These are phyloP conservation scores for Hymenoscyphus fructigenus DNA, from an alignment of 2,329 filamentous ascomycete species.

Conservation along the genomic window DNA sequence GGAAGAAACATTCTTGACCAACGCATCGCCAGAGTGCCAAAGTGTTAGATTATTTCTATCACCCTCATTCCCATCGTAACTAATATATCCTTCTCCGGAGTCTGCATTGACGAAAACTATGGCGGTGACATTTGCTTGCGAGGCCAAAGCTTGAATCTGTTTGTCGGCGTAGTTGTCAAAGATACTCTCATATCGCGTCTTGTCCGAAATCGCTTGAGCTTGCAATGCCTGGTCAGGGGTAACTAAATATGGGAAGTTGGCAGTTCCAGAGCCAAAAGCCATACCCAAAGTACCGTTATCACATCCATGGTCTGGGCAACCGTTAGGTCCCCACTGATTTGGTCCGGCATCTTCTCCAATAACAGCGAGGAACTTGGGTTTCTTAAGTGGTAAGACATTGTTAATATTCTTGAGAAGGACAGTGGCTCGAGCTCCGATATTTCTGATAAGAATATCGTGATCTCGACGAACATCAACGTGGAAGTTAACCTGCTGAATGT, in stretches of 20 bases:
- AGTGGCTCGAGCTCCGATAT: slow-evolving; percentile 75
- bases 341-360: slow-evolving; percentile 82
- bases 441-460: slow-evolving; percentile 71
- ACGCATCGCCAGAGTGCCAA: slow-evolving; percentile 76
- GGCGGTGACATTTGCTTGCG: slow-evolving; percentile 63
- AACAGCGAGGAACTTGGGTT: slow-evolving; percentile 72
- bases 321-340: slow-evolving; percentile 69
- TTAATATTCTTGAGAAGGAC: slow-evolving; percentile 84
- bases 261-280: slow-evolving; percentile 75
- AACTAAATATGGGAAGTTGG: slow-evolving; percentile 75
- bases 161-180: slow-evolving; percentile 68
- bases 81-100: slow-evolving; percentile 84
- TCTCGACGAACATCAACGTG: slow-evolving; percentile 81
- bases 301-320: slow-evolving; percentile 66
- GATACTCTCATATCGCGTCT: slow-evolving; percentile 63
- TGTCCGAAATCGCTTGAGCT: slow-evolving; percentile 59
- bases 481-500: slow-evolving; percentile 69
- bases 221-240: slow-evolving; percentile 74
- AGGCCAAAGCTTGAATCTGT: slow-evolving; percentile 60
- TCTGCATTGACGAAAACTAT: slow-evolving; percentile 90
- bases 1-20: slow-evolving; percentile 78
- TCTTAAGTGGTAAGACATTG: slow-evolving; percentile 72
- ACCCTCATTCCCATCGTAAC: slow-evolving; percentile 77
- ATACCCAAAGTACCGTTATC: slow-evolving; percentile 66
- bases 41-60: slow-evolving; percentile 92